These are phyloP conservation scores for Phialophora tarda DNA, from an alignment of 2,329 filamentous ascomycete species.

Conservation along the genomic window DNA sequence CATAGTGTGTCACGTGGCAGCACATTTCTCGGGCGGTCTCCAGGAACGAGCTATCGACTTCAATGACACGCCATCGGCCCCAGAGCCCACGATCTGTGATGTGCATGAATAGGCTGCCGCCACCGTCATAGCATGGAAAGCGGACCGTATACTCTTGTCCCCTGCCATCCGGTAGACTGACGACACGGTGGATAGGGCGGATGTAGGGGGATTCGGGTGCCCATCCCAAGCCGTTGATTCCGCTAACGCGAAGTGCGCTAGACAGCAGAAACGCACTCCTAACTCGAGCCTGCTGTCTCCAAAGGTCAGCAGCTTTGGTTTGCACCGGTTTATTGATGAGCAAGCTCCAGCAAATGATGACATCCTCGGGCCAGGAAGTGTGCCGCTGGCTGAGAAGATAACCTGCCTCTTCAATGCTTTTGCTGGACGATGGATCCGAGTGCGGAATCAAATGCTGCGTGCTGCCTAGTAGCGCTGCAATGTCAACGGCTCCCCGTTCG, in stretches of 20 bases:
- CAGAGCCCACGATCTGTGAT: slow-evolving; percentile 2
- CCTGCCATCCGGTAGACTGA: background rate
- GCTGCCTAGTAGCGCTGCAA: slow-evolving; percentile 4
- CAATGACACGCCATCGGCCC: slow-evolving; percentile 7
- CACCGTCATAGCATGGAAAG: slow-evolving; percentile 8
- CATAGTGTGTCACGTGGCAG: slow-evolving; percentile 9
- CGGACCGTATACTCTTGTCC: slow-evolving; percentile 7
- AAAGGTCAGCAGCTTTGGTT: slow-evolving; percentile 5
- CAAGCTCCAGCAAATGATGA: slow-evolving; percentile 13
- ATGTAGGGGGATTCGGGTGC: slow-evolving; percentile 6
- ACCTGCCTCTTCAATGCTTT: slow-evolving; percentile 15
- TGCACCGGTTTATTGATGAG: slow-evolving; percentile 7
- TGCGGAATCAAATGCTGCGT: slow-evolving; percentile 17
- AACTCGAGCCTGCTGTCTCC: background rate
- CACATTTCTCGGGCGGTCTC: slow-evolving; percentile 3
- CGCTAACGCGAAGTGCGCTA: slow-evolving; percentile 9
- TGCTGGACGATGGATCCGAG: slow-evolving; percentile 6
- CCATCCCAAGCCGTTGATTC: slow-evolving; percentile 2
- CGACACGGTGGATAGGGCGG: slow-evolving; percentile 2
- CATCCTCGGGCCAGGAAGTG: slow-evolving; percentile 14
- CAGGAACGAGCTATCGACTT: slow-evolving; percentile 1
- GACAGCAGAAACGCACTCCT: slow-evolving; percentile 8
- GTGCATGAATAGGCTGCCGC: background rate
- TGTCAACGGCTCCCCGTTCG: slow-evolving; percentile 6
- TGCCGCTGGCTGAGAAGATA: slow-evolving; percentile 14